A percentile compares a stretch with the other conserved stretches of the same genome.
Conservation (phyloP, 495 filamentous ascomycete genomes). For the Annulohypoxylon maeteangense region DNA sequence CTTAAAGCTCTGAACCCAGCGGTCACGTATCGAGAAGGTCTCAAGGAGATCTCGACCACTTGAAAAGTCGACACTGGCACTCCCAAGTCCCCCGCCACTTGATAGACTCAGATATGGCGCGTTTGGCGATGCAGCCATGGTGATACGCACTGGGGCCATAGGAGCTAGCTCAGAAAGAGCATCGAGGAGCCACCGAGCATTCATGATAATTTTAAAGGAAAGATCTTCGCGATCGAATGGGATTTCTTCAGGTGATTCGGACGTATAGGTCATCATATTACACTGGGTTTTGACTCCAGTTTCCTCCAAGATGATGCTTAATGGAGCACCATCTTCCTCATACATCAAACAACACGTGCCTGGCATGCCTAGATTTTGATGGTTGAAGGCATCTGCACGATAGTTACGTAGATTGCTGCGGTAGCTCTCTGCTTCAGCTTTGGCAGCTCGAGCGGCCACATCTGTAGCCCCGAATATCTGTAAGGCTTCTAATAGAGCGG, state of each 20-base stretch:
- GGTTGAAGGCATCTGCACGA: slow-evolving; percentile 76
- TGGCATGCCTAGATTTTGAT: slow-evolving; percentile 77
- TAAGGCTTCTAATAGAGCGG: slow-evolving; percentile 89
- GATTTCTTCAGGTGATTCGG: slow-evolving; percentile 75
- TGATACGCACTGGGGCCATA: slow-evolving; percentile 68
- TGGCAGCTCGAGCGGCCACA: slow-evolving; percentile 62
- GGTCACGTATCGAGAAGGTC: slow-evolving; percentile 72
- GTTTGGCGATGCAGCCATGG: slow-evolving; percentile 69
- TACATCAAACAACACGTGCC: slow-evolving; percentile 87
- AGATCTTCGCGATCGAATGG: slow-evolving; percentile 83
- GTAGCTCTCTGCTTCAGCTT: slow-evolving; percentile 62
- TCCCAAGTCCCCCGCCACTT: slow-evolving; percentile 78
- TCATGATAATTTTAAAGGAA: slow-evolving; percentile 94
- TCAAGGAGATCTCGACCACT: slow-evolving; percentile 77
- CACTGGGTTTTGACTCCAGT: slow-evolving; percentile 88
- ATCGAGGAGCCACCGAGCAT: slow-evolving; percentile 82
- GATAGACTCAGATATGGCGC: slow-evolving; percentile 80
- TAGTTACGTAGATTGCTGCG: slow-evolving; percentile 64
- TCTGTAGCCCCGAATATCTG: slow-evolving; percentile 92
- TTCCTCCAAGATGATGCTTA: slow-evolving; percentile 85
- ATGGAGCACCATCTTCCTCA: slow-evolving; percentile 72
- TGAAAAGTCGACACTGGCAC: slow-evolving; percentile 84
- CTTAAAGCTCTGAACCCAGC: slow-evolving; percentile 73
- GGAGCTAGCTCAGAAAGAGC: slow-evolving; percentile 85
- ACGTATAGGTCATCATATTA: slow-evolving; percentile 89